Evolutionary conservation across 495 filamentous ascomycete genomes (phyloP).

Genomic region (Daldinia caldariorum): DNA sequence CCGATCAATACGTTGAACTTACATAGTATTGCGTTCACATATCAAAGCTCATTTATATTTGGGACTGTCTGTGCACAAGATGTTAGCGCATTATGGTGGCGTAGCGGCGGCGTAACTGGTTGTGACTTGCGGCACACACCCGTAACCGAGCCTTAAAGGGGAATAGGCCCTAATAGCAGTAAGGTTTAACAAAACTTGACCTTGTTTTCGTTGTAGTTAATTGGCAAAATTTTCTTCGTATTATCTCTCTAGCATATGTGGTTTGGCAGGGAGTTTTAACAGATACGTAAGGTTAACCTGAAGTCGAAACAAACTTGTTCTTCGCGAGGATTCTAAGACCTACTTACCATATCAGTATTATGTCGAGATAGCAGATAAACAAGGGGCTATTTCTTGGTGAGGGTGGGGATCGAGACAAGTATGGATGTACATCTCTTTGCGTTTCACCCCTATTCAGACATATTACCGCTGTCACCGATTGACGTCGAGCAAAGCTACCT

Average conservation of each 20-base stretch:
- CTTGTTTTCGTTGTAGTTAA: slow-evolving; percentile 8
- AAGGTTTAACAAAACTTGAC: slow-evolving; percentile 5
- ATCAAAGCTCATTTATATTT: slow-evolving; percentile 3
- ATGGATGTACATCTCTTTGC: slow-evolving; percentile 14
- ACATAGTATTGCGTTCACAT: background rate
- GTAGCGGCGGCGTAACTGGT: slow-evolving; percentile 12
- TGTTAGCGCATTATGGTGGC: slow-evolving; percentile 34
- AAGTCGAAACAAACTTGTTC: background rate
- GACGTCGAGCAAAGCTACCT: slow-evolving; percentile 16
- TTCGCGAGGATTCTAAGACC: background rate
- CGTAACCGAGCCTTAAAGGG: slow-evolving; percentile 35
- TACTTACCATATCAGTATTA: background rate
- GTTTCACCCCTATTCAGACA: slow-evolving; percentile 29
- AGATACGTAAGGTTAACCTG: background rate
- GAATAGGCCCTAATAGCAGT: slow-evolving; percentile 19
- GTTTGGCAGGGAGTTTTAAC: background rate
- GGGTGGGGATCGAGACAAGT: slow-evolving; percentile 3
- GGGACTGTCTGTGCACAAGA: slow-evolving; percentile 24
- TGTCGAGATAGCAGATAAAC: background rate
- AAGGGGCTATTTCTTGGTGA: background rate
- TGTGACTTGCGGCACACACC: slow-evolving; percentile 26
- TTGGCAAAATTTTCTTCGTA: slow-evolving; percentile 3
- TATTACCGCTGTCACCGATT: slow-evolving; percentile 22
- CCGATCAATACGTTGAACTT: background rate
- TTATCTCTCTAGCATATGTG: background rate